phyloP scores from a whole-genome alignment of 129 eudicot species.

The Deinandra increscens region DNA sequence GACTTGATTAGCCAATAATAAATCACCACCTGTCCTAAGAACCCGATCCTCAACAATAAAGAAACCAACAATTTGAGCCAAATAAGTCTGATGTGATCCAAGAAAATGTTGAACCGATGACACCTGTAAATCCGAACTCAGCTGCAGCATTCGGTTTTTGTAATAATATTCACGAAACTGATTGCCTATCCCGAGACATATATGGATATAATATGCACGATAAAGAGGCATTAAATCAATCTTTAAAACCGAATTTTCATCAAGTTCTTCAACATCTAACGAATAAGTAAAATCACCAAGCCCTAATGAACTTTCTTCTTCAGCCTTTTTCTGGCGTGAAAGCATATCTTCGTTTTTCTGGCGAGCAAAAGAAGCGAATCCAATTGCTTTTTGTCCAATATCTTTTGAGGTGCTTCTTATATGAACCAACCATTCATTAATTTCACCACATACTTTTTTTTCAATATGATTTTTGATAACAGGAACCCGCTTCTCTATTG shows the following conservation, averaged over 20 bases:
- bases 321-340: conserved; percentile 81
- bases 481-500: conserved; percentile 66
- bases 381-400: conserved; percentile 88
- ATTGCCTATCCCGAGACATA: conserved; percentile 69
- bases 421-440: conserved; percentile 86
- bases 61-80: conserved; percentile 84
- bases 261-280: conserved; percentile 73
- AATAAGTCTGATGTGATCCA: conserved; percentile 69
- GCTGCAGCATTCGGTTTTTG: conserved; percentile 73
- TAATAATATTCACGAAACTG: conserved; percentile 88
- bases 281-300: conserved; percentile 66
- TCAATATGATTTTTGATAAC: conserved; percentile 66
- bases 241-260: conserved; percentile 58
- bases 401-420: conserved; percentile 69
- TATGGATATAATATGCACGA: conserved; percentile 81
- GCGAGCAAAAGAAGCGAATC: conserved; percentile 71
- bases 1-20: conserved; percentile 58
- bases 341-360: conserved; percentile 84
- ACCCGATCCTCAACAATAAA: conserved; percentile 96
- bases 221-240: conserved; percentile 85
- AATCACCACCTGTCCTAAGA: conserved; percentile 84
- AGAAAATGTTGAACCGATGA: conserved; percentile 72
- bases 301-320: conserved; percentile 71
- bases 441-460: conserved; percentile 65
- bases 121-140: conserved; percentile 83